phyloP scores from a whole-genome alignment of 176 grass and related monocot species.

The Eleusine coracana region DNA sequence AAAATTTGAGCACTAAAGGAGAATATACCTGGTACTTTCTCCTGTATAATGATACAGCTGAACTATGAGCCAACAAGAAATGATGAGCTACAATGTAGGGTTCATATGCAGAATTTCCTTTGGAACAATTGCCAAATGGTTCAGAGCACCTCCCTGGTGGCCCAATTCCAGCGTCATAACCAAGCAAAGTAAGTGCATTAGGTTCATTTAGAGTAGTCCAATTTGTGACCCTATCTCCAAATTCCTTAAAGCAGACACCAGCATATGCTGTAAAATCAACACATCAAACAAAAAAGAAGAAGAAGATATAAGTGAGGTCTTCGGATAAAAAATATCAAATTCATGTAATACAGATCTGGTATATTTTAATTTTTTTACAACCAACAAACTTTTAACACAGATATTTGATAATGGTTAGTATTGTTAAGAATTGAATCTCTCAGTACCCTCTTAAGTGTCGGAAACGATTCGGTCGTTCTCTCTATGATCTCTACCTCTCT shows the following conservation, averaged over 20 bases:
- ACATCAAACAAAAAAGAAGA: constrained; percentile 12
- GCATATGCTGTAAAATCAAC: constrained; percentile 61
- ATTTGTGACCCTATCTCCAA: constrained; percentile 47
- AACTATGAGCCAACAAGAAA: constrained; percentile 48
- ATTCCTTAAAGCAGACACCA: constrained; percentile 58
- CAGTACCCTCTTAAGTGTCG: too few relatives aligned
- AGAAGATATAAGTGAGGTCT: neutral
- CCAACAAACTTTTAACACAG: neutral
- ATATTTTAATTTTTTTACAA: neutral
- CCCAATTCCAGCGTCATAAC: constrained; percentile 33
- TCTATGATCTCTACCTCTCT: too few relatives aligned
- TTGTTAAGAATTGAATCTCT: neutral
- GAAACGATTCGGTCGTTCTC: too few relatives aligned
- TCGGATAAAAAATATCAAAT: neutral
- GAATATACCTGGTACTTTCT: constrained; percentile 49
- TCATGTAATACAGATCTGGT: neutral
- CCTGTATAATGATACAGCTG: constrained; percentile 50
- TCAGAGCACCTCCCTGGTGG: constrained; percentile 52
- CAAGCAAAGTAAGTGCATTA: constrained; percentile 25
- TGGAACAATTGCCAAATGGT: constrained; percentile 51
- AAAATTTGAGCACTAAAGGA: neutral
- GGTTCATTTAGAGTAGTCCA: constrained; percentile 56
- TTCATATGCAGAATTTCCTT: constrained; percentile 47
- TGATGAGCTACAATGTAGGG: constrained; percentile 55
- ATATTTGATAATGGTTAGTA: neutral